phyloP scores from a whole-genome alignment of 371 early-diverging fungal species.

The Chytridium lagenaria region DNA sequence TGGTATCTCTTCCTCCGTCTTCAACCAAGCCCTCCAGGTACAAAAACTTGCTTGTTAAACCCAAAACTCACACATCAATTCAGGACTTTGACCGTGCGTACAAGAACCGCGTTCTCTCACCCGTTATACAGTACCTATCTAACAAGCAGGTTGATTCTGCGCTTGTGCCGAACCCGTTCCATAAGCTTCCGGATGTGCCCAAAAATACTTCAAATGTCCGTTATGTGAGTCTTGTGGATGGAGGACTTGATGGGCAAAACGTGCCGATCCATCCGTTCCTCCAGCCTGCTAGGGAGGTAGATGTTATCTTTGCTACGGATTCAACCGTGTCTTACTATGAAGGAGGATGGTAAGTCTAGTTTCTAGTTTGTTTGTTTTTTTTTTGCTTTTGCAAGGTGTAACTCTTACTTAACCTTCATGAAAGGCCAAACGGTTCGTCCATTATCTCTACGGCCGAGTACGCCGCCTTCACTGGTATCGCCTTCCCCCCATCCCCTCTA shows the following conservation, averaged over 20 bases:
- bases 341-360: constrained; percentile 10
- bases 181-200: constrained; percentile 19
- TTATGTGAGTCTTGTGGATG: constrained; percentile 36
- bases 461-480: constrained; percentile 16
- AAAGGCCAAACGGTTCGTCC: constrained; percentile 34
- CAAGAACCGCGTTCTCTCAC: constrained; percentile 14
- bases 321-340: constrained; percentile 23
- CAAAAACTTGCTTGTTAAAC: no score
- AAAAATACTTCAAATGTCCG: constrained; percentile 12
- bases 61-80: no score
- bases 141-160: constrained; percentile 31
- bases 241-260: constrained; percentile 39
- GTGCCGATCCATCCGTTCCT: constrained; percentile 33
- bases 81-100: constrained; percentile 13
- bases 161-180: constrained; percentile 38
- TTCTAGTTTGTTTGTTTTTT: not conserved
- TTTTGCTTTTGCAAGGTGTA: not conserved
- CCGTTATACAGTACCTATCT: constrained; percentile 19
- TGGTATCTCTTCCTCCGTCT: constrained; percentile 39
- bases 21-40: constrained; percentile 31
- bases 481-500: constrained; percentile 35
- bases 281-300: constrained; percentile 19
- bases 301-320: constrained; percentile 38
- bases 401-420: not conserved
- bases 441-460: constrained; percentile 30